A percentile compares a stretch with the other conserved stretches of the same genome.
These are phyloP conservation scores for Pluteus cervinus DNA, from an alignment of 768 basidiomycete species.

Conservation along the genomic window DNA sequence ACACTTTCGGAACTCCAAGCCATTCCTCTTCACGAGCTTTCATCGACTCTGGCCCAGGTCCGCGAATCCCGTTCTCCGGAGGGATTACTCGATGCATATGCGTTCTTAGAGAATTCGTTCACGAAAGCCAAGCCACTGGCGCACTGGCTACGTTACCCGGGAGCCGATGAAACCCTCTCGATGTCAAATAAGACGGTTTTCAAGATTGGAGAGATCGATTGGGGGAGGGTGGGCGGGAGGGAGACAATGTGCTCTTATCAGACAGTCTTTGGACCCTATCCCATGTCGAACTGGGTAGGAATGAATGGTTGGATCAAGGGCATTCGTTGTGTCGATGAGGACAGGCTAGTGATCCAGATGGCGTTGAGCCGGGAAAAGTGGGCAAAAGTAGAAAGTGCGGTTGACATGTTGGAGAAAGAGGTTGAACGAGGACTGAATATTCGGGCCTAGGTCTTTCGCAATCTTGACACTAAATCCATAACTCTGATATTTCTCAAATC, in stretches of 20 bases:
- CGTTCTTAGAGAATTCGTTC: background rate
- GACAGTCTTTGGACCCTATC: background rate
- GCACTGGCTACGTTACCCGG: conserved; percentile 1
- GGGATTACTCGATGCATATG: conserved; percentile 4
- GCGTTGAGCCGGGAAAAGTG: background rate
- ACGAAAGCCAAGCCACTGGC: too few relatives aligned
- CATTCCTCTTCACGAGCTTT: conserved; percentile 22
- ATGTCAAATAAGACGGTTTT: background rate
- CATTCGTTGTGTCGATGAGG: too few relatives aligned
- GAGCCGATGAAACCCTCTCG: conserved; percentile 3
- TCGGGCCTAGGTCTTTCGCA: too few relatives aligned
- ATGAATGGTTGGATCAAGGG: conserved; percentile 2
- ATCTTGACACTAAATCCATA: too few relatives aligned
- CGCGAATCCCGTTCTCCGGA: conserved; percentile 9
- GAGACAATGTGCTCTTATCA: background rate
- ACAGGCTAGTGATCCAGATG: conserved; percentile 1
- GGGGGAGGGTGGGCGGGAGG: conserved; percentile 1
- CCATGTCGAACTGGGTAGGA: conserved; percentile 2
- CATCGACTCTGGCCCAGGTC: conserved; percentile 12
- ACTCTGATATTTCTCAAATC: too few relatives aligned
- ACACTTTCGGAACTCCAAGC: conserved; percentile 27
- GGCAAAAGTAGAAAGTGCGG: conserved; percentile 1
- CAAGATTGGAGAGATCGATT: conserved; percentile 6
- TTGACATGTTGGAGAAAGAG: background rate
- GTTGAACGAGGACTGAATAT: too few relatives aligned